A percentile compares a stretch with the other conserved stretches of the same genome.
Conservation (phyloP, 805 yeast genomes). For the Metschnikowia aberdeeniae region DNA sequence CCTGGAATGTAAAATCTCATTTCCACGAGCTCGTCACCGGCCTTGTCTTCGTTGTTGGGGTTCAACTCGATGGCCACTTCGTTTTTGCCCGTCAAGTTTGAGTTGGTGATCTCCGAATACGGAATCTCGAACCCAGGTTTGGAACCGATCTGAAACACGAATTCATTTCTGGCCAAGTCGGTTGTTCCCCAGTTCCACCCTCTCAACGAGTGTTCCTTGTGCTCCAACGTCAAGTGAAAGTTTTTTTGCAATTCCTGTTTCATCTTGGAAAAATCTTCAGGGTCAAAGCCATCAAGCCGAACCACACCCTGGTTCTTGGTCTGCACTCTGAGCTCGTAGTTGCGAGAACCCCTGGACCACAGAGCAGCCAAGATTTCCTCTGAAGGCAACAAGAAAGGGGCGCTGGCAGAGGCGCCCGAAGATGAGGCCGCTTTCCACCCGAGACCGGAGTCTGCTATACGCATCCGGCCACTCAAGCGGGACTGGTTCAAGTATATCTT, state of each 20-base stretch:
- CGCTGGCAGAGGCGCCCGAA: slow-evolving; percentile 38
- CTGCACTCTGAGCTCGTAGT: slow-evolving; percentile 83
- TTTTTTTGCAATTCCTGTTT: slow-evolving; percentile 80
- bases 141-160: slow-evolving; percentile 79
- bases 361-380: slow-evolving; percentile 73
- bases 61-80: slow-evolving; percentile 91
- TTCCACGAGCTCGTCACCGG: slow-evolving; percentile 96
- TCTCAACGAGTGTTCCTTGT: slow-evolving; percentile 84
- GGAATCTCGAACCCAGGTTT: slow-evolving; percentile 92
- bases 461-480: slow-evolving; percentile 77
- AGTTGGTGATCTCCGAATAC: slow-evolving; percentile 70
- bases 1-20: slow-evolving; percentile 93
- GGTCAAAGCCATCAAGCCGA: slow-evolving; percentile 87
- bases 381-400: slow-evolving; percentile 85
- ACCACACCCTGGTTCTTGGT: slow-evolving; percentile 86
- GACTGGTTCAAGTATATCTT: slow-evolving; percentile 87
- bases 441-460: slow-evolving; percentile 93
- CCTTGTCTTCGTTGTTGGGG: slow-evolving; percentile 53
- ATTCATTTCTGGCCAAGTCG: slow-evolving; percentile 87
- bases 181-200: slow-evolving; percentile 99
- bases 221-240: slow-evolving; percentile 70
- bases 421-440: slow-evolving; percentile 83
- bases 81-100: slow-evolving; percentile 85
- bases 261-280: slow-evolving; percentile 72
- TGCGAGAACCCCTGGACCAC: slow-evolving; percentile 94